These are phyloP conservation scores for Cucurbita moschata DNA, from an alignment of 306 rosid genomes.

Conservation along the genomic window DNA sequence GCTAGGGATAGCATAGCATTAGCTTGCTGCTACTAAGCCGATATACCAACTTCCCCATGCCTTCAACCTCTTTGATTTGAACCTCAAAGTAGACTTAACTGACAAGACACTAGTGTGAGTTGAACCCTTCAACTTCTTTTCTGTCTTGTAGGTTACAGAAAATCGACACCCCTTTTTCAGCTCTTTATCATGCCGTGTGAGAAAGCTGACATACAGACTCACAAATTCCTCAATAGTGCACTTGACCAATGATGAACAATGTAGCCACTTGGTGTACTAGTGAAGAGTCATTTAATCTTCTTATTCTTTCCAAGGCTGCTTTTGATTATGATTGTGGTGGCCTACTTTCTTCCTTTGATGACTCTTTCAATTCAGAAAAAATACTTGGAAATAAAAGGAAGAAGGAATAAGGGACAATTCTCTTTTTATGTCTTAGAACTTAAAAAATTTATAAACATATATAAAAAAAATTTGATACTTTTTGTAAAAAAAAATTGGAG, in stretches of 20 bases:
- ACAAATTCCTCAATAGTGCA: neutral
- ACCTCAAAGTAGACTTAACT: neutral
- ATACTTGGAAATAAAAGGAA: neutral
- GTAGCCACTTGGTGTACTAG: neutral
- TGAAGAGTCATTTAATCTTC: neutral
- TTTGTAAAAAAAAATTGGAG: neutral
- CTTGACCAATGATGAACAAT: neutral
- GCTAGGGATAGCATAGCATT: too few relatives aligned
- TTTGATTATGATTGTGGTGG: neutral
- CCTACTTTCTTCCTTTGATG: neutral
- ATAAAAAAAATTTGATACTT: too few relatives aligned
- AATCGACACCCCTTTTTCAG: neutral
- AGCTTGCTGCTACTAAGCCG: neutral
- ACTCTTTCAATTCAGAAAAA: neutral
- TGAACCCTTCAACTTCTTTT: neutral
- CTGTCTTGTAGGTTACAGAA: neutral
- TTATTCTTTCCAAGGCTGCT: neutral
- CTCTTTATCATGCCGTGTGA: neutral
- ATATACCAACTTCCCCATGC: neutral
- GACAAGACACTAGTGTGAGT: neutral
- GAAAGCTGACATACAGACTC: neutral
- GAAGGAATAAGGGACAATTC: neutral
- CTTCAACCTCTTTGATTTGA: neutral
- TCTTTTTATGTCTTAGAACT: too few relatives aligned
- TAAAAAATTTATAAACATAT: too few relatives aligned